These are phyloP conservation scores for Aegilops sharonensis DNA, from an alignment of 176 grass and related monocot genomes.

Conservation along the genomic window DNA sequence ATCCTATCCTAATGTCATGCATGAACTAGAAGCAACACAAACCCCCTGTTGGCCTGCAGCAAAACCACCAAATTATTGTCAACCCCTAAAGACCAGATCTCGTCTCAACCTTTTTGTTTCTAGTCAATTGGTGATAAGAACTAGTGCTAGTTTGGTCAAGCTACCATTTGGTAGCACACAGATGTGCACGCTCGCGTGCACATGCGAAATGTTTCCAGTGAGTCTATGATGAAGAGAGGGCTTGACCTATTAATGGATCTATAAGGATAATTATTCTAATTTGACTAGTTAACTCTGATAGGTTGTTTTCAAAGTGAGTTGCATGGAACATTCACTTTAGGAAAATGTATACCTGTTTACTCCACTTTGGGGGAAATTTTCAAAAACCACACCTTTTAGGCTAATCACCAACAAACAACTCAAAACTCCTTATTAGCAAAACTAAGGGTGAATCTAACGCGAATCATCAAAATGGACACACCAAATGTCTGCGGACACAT, in stretches of 20 bases:
- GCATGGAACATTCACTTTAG: too few relatives aligned
- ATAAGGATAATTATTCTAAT: neutral
- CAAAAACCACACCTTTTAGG: too few relatives aligned
- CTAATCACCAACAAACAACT: too few relatives aligned
- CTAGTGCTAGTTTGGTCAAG: conserved; percentile 7
- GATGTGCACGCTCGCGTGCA: neutral
- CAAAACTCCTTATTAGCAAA: too few relatives aligned
- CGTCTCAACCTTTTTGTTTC: conserved; percentile 7
- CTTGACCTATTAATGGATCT: neutral
- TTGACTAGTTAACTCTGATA: neutral
- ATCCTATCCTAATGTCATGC: neutral
- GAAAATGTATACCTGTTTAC: too few relatives aligned
- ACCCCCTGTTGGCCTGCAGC: neutral
- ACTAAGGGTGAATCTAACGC: too few relatives aligned
- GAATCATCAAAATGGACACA: too few relatives aligned
- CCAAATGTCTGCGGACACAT: too few relatives aligned
- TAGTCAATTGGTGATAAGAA: conserved; percentile 21
- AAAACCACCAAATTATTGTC: conserved; percentile 26
- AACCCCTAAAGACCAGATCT: conserved; percentile 34
- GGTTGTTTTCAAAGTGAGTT: neutral
- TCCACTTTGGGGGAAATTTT: too few relatives aligned
- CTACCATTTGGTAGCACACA: neutral
- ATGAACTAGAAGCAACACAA: conserved; percentile 11
- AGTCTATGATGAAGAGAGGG: neutral
- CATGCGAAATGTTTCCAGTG: neutral